Conservation (phyloP, 169 alveolate genomes). For the Plasmodium knowlesi region DNA sequence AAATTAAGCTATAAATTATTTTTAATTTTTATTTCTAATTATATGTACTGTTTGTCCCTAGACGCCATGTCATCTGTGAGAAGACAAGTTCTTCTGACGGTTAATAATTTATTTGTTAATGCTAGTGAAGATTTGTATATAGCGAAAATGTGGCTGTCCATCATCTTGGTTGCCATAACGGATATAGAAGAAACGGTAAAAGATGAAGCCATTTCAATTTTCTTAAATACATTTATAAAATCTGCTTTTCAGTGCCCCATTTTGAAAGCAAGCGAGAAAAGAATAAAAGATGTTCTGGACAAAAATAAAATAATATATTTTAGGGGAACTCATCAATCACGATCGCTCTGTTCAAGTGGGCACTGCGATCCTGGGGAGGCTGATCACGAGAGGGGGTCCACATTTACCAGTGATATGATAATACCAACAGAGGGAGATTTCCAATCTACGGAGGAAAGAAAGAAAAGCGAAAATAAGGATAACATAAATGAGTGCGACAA, state of each 20-base stretch:
- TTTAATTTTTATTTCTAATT: slow-evolving; percentile 37
- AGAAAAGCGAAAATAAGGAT: not conserved
- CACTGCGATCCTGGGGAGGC: not conserved
- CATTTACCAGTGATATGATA: not conserved
- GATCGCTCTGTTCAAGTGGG: not conserved
- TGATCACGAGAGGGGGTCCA: not conserved
- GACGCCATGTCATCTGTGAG: slow-evolving; percentile 64
- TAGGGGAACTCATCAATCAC: not conserved
- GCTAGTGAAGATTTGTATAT: slow-evolving; percentile 18
- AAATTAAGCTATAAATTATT: slow-evolving; percentile 41
- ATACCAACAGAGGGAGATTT: not conserved
- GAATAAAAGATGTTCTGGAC: slow-evolving; percentile 21
- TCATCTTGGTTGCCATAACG: slow-evolving; percentile 37
- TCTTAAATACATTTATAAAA: slow-evolving; percentile 48
- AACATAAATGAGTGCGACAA: slow-evolving; percentile 24
- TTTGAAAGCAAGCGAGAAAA: slow-evolving; percentile 41
- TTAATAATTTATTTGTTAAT: slow-evolving; percentile 38
- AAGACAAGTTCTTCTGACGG: slow-evolving; percentile 58
- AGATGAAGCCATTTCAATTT: slow-evolving; percentile 50
- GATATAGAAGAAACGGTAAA: slow-evolving; percentile 63
- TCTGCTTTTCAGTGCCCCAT: slow-evolving; percentile 32
- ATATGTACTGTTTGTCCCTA: slow-evolving; percentile 37
- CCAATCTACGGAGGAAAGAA: not conserved
- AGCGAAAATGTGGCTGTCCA: slow-evolving; percentile 48
- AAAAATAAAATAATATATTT: slow-evolving; percentile 33